Conservation (phyloP, 1,284 basidiomycete genomes). For the Tylopilus sp. region DNA sequence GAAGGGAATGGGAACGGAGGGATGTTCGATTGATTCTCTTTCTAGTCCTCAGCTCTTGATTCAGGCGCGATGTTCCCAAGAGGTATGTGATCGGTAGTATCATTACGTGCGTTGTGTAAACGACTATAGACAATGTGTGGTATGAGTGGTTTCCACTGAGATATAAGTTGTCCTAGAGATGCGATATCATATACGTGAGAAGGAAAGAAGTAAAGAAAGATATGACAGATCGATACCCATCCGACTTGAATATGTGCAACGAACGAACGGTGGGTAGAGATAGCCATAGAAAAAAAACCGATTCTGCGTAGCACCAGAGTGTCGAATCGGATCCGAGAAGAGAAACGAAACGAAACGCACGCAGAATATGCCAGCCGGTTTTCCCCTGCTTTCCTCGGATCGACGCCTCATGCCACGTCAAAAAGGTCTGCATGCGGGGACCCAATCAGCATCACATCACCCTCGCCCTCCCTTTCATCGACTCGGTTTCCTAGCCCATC, state of each 20-base stretch:
- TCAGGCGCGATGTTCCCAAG: neutral
- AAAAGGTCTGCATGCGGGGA: conserved; percentile 1
- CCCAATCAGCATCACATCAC: conserved; percentile 25
- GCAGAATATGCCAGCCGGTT: no score
- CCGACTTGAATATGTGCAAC: neutral
- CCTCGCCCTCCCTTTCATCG: neutral
- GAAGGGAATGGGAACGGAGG: neutral
- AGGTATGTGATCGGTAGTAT: neutral
- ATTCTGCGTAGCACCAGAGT: no score
- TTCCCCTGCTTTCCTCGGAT: neutral
- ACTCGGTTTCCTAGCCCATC: neutral
- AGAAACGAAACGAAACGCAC: neutral
- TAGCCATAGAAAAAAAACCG: neutral
- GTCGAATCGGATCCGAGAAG: no score
- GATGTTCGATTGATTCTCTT: neutral
- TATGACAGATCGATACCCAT: neutral
- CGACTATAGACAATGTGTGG: neutral
- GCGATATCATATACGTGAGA: neutral
- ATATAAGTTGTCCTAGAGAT: neutral
- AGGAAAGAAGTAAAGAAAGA: neutral
- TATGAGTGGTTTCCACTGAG: neutral
- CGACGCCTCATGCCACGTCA: conserved; percentile 2
- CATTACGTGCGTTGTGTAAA: neutral
- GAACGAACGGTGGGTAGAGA: neutral
- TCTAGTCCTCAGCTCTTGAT: neutral